phyloP scores from a whole-genome alignment of 345 rosid genomes.

The Gossypium anomalum region DNA sequence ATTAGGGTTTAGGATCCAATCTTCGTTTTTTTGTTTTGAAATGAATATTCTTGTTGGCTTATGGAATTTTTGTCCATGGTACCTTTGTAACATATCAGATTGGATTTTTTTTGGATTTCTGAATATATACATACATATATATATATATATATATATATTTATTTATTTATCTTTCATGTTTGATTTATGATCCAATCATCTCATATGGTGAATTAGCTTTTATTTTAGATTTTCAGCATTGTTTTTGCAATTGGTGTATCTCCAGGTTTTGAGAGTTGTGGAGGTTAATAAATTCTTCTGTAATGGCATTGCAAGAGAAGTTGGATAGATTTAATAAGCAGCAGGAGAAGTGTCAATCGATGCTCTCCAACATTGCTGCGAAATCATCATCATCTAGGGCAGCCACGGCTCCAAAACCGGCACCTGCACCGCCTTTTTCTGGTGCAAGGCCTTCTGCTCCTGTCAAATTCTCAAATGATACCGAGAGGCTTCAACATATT shows the following conservation, averaged over 20 bases:
- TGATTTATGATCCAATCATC: too few relatives aligned
- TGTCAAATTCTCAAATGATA: conserved; percentile 59
- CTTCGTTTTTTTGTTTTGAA: too few relatives aligned
- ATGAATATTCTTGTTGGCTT: not conserved
- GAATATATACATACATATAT: too few relatives aligned
- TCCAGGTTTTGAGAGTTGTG: not conserved
- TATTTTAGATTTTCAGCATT: too few relatives aligned
- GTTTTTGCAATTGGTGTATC: not conserved
- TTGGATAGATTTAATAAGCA: conserved; percentile 66
- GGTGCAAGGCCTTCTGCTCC: conserved; percentile 41
- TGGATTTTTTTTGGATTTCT: not conserved
- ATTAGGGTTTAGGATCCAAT: too few relatives aligned
- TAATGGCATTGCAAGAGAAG: conserved; percentile 65
- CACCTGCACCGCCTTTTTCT: conserved; percentile 27
- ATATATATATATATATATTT: too few relatives aligned
- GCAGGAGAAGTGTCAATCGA: conserved; percentile 68
- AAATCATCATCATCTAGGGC: conserved; percentile 38
- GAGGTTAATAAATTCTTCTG: not conserved
- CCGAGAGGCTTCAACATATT: conserved; percentile 34
- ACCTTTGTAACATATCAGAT: not conserved
- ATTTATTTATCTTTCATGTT: too few relatives aligned
- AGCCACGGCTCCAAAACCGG: conserved; percentile 18
- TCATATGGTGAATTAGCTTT: too few relatives aligned
- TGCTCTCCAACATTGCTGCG: conserved; percentile 54
- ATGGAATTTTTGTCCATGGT: not conserved